Base-by-base conservation (phyloP, 352 stramenopile species). In the Phytophthora cactorum region DNA sequence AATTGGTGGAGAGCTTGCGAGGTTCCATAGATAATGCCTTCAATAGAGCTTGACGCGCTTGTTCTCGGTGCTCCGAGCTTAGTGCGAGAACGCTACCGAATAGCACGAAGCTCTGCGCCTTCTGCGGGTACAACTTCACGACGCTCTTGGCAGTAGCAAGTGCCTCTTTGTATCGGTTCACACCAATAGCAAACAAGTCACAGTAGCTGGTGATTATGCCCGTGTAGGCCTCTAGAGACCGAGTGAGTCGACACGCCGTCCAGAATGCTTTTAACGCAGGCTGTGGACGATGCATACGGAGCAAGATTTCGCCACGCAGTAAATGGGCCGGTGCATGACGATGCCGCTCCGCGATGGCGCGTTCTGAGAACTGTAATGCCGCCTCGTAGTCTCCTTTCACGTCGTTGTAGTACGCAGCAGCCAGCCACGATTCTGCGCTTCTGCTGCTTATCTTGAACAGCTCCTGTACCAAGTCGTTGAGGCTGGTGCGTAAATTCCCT, bases 121-220 rank as follows among this genome's bases (percentile, higher is more conserved):
- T 88, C 1, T 88, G 74, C 2, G 88, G 86, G 41, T 89, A 92
- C 15, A 92, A 56, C 55, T 89, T 90, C 15, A 92, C 71, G 8
- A 90, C 75, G 12, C 79, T 85, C 52, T 87, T 87, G 28, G 88
- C 88, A 2, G 81, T 84, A 22, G 72, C 75, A 29, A 93, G 75
- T 0, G 88, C 88, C 55, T 96, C 86, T 28, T 89, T 90, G 79
- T 89, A 93, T 38, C 83, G 81, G 59, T 88, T 84, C 41, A 82
- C 71, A 41, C 83, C 86, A 34, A 86, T 74, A 6, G 78, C 60
- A 60, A 68, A 90, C 43, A 95, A 63, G 15, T 87, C 81, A 34
- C 86, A 93, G 63, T 92, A 92, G 63, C 81, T 89, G 32, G 79
- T 81, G 29, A 93, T 80, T 44, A 96, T 82, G 3, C 86, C 88